Base-by-base conservation (phyloP, 192 early-diverging fungal species). In the Coemansia sp. region DNA sequence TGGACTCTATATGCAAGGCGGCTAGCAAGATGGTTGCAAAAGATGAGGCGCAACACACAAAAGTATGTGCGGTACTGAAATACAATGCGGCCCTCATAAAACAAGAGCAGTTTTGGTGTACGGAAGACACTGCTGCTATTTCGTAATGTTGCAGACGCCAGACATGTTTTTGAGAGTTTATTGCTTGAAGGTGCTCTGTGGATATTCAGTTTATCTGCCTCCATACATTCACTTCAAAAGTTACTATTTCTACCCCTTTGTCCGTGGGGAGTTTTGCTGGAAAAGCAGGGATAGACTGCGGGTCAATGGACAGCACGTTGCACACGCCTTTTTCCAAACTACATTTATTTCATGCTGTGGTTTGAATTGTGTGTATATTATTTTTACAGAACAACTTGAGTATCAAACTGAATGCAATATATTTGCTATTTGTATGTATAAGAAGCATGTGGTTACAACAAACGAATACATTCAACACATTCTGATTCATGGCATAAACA, bases 131-230 rank as follows among this genome's bases (percentile, higher is more conserved):
- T 35, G 9, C 11, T 9, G 3, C 8, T 17, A 57, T 57, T 57
- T 29, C 24, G 55, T 57, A 57, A 57, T 27, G 35, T 12, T 25
- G 12, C 54, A 56, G 54, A 19, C n/a, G 27, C 54, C 54, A 56
- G 54, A 56, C 55, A 57, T 57, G 29, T 25, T 57, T 57, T 25
- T 27, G 25, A 57, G 27, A 27, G 3, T 2, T 29, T n/a, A 25
- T 35, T 57, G 55, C 4, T 17, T 57, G 25, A 5, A 35, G 24
- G 9, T 35, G 17, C 27, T 57, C 41, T 43, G 41, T 43, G 41
- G 15, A 9, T 43, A 43, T 43, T 43, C 15, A n/a, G 41, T 43
- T 15, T 43, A 43, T 43, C 41, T 43, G 41, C 11, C 41, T 15
- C 41, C 41, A 9, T 2, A 9, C 14, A n/a, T 43, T 43, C 15